These are phyloP conservation scores for Zygnema cylindricum DNA, from an alignment of 139 green algal genomes.

Conservation along the genomic window DNA sequence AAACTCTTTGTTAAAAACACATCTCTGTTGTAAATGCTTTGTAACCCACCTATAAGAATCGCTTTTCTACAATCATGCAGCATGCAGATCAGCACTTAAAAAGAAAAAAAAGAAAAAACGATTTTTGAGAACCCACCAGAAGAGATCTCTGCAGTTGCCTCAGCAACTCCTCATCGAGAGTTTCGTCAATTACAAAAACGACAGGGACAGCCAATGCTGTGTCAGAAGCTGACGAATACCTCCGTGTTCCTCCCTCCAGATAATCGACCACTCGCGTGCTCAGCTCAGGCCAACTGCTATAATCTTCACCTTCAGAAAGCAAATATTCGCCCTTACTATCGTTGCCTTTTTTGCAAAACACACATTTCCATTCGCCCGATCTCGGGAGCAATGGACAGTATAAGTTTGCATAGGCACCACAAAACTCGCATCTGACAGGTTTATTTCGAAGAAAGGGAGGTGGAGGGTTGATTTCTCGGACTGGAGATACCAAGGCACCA, in stretches of 20 bases:
- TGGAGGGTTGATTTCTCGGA: slow-evolving; percentile 9
- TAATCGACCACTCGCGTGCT: slow-evolving; percentile 48
- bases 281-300: slow-evolving; percentile 51
- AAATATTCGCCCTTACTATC: slow-evolving; percentile 48
- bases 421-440: slow-evolving; percentile 44
- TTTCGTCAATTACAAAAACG: slow-evolving; percentile 49
- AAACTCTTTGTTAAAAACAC: no score
- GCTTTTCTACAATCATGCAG: no score
- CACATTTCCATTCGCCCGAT: slow-evolving; percentile 49
- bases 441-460: slow-evolving; percentile 30
- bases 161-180: slow-evolving; percentile 17
- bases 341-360: slow-evolving; percentile 35
- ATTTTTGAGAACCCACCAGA: slow-evolving; percentile 8
- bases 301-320: slow-evolving; percentile 35
- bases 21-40: no score
- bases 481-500: slow-evolving; percentile 48
- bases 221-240: slow-evolving; percentile 38
- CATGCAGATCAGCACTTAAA: no score
- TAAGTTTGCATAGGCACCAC: slow-evolving; percentile 54
- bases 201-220: slow-evolving; percentile 39
- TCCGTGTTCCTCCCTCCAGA: slow-evolving; percentile 29
- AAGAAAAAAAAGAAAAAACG: background rate
- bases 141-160: slow-evolving; percentile 44
- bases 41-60: no score
- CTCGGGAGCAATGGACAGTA: slow-evolving; percentile 38